Percentiles rank a stretch among this genome's conserved stretches.
Conservation (phyloP, 2,329 filamentous ascomycete genomes). For the Phyllosticta paracitricarpa region DNA sequence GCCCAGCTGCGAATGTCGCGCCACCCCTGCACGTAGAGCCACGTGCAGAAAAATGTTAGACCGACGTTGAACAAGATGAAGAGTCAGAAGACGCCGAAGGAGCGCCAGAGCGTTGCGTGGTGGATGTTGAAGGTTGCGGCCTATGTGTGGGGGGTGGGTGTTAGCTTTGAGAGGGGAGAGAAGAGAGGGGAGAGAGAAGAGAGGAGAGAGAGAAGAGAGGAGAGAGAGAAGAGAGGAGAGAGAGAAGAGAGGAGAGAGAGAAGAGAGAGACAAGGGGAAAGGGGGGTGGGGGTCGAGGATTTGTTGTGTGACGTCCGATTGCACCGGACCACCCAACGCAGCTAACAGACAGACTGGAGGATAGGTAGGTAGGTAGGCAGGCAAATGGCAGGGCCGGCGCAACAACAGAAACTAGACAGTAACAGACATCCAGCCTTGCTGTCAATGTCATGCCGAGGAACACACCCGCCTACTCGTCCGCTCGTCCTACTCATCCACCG, state of each 20-base stretch:
- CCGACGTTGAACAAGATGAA: constrained; percentile 52
- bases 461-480: not conserved
- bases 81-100: constrained; percentile 53
- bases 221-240: not conserved
- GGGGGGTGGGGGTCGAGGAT: not conserved
- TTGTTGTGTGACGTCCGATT: too few relatives aligned
- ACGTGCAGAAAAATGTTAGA: constrained; percentile 43
- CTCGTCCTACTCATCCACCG: too few relatives aligned
- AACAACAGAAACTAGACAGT: too few relatives aligned
- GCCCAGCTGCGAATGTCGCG: constrained; percentile 26
- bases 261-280: not conserved
- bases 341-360: too few relatives aligned
- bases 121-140: constrained; percentile 47
- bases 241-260: not conserved
- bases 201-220: not conserved
- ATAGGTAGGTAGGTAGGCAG: too few relatives aligned
- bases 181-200: too few relatives aligned
- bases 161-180: not conserved
- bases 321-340: too few relatives aligned
- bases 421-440: not conserved
- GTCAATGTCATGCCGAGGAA: not conserved
- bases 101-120: constrained; percentile 52
- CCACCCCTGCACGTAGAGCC: constrained; percentile 42
- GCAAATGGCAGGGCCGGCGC: not conserved
- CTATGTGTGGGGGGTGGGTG: not conserved